Evolutionary conservation across 1,284 basidiomycete genomes (phyloP), one percentile per base, ranked within the genome.

Genomic region (Ganoderma sinense): DNA sequence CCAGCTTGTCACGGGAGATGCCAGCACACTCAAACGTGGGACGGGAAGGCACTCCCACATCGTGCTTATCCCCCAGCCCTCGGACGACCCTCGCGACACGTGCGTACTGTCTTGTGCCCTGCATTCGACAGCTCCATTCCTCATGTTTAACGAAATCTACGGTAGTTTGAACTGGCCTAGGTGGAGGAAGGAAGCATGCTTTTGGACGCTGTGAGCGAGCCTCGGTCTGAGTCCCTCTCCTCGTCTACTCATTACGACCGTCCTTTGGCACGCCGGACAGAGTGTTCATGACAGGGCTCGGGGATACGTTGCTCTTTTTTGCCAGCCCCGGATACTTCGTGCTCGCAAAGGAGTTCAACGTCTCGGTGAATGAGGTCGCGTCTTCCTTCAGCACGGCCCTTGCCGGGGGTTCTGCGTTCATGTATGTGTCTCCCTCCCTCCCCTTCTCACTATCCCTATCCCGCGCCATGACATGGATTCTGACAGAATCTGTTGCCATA

Each of bases 111-210:
- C 29, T 23, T 11, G 14, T 26, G 8, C 26, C 7, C 23, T n/a
- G n/a, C n/a, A n/a, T 26, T 40, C n/a, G n/a, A n/a, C n/a, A n/a
- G n/a, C n/a, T n/a, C n/a, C n/a, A n/a, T n/a, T n/a, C n/a, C n/a
- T n/a, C n/a, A n/a, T n/a, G n/a, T n/a, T n/a, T 39, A 26, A 43
- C 26, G 43, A 10, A 23, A n/a, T 6, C 5, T 2, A 26, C 14
- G 4, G 29, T 60, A 84, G 83, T 10, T 69, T 85, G 58, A 84
- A 85, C 67, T 85, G 84, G 84, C 83, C 84, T 4, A 71, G 73
- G 59, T 85, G 83, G 84, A 84, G 82, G 77, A 85, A 85, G 65
- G 83, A 85, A 67, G 80, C 80, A 1, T 83, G 82, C 67, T 85
- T 85, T 71, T 83, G 83, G 82, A 81, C 82, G 8, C 70, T 84